Evolutionary conservation across 75 land plant species (phyloP).

Genomic region (Picea glauca): DNA sequence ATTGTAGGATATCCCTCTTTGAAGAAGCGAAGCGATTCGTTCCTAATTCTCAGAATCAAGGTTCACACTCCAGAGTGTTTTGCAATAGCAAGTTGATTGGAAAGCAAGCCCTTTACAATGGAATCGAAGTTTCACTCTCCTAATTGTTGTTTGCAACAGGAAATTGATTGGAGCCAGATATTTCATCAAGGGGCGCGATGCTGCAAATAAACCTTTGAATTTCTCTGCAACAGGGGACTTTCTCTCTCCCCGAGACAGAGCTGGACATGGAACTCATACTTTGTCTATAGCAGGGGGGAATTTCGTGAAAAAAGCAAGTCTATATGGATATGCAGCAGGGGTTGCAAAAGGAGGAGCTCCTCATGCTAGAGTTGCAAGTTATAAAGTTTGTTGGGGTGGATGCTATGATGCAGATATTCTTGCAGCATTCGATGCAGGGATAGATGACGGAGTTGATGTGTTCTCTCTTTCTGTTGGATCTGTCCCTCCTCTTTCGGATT

Average conservation of each 20-base stretch:
- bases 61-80: neutral
- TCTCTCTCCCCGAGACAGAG: constrained; percentile 72
- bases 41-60: neutral
- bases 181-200: constrained; percentile 74
- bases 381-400: constrained; percentile 95
- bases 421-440: constrained; percentile 88
- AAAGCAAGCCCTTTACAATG: neutral
- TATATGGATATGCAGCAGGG: constrained; percentile 66
- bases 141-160: constrained; percentile 42
- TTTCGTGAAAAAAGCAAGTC: constrained; percentile 45
- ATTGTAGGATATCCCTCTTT: no score
- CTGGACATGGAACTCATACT: constrained; percentile 88
- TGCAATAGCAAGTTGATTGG: constrained; percentile 66
- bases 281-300: constrained; percentile 71
- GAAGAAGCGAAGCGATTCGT: no score
- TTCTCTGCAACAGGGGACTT: constrained; percentile 52
- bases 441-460: constrained; percentile 87
- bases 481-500: constrained; percentile 31
- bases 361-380: constrained; percentile 72
- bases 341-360: constrained; percentile 81
- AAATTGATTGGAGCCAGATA: constrained; percentile 83
- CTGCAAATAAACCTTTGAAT: constrained; percentile 19
- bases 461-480: constrained; percentile 92
- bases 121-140: neutral
- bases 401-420: constrained; percentile 96